A percentile compares a stretch with the other conserved stretches of the same genome.
Evolutionary conservation across 169 alveolate genomes (phyloP).

Genomic region (Cryptosporidium ryanae): DNA sequence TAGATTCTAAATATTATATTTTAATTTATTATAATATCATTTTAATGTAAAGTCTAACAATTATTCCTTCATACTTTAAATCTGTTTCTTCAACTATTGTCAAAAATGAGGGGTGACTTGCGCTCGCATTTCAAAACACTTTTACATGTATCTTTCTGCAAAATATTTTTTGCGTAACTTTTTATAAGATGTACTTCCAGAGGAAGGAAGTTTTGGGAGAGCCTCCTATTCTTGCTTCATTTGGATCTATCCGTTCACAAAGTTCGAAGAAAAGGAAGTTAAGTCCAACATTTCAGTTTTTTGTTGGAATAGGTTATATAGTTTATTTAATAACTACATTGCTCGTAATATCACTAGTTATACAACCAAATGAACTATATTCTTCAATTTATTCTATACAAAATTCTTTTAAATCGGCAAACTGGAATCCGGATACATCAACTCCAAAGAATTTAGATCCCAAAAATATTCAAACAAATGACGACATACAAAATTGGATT

Average conservation of each 20-base stretch:
- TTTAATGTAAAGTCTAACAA: too few species aligned
- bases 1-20: too few species aligned
- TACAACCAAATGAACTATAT: constrained; percentile 56
- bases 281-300: constrained; percentile 62
- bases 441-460: constrained; percentile 43
- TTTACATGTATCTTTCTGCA: constrained; percentile 19
- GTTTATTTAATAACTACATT: constrained; percentile 35
- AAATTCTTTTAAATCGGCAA: constrained; percentile 37
- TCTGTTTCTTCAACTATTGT: not conserved
- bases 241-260: constrained; percentile 13
- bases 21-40: too few species aligned
- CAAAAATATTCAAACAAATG: constrained; percentile 26
- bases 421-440: constrained; percentile 59
- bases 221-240: constrained; percentile 65
- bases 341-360: constrained; percentile 32
- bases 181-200: constrained; percentile 30
- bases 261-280: constrained; percentile 33
- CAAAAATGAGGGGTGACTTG: constrained; percentile 17
- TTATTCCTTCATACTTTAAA: not conserved
- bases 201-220: constrained; percentile 38
- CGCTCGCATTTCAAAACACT: constrained; percentile 12
- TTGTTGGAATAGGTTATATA: constrained; percentile 70
- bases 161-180: not conserved
- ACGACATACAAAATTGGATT: constrained; percentile 68
- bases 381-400: constrained; percentile 31